These are phyloP conservation scores for Cercis canadensis DNA, from an alignment of 306 rosid genomes.

Conservation along the genomic window DNA sequence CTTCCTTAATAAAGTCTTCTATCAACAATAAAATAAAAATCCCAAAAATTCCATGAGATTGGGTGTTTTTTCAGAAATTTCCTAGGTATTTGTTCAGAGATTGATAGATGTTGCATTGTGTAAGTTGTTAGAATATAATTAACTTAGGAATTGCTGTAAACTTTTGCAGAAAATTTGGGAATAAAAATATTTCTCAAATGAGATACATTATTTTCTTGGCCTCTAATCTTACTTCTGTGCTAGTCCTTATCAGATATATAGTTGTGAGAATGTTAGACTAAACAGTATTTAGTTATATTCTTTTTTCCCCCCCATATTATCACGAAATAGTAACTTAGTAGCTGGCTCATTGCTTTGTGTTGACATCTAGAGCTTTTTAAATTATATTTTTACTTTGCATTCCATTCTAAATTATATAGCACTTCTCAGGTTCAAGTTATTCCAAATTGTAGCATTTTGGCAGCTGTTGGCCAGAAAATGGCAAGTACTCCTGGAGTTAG, in stretches of 20 bases:
- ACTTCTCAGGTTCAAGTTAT: slow-evolving; percentile 81
- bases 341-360: not conserved
- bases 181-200: too few relatives aligned
- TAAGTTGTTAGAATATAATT: too few relatives aligned
- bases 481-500: slow-evolving; percentile 99
- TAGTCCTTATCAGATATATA: not conserved
- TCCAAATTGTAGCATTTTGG: slow-evolving; percentile 96
- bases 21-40: too few relatives aligned
- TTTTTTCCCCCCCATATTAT: not conserved
- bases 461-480: slow-evolving; percentile 98
- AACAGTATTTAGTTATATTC: not conserved
- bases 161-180: too few relatives aligned
- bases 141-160: too few relatives aligned
- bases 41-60: too few relatives aligned
- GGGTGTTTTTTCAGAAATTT: too few relatives aligned
- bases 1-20: too few relatives aligned
- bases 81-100: too few relatives aligned
- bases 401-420: slow-evolving; percentile 30
- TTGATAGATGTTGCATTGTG: too few relatives aligned
- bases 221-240: too few relatives aligned
- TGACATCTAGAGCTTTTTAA: slow-evolving; percentile 17
- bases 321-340: not conserved
- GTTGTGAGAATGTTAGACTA: not conserved
- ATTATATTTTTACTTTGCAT: slow-evolving; percentile 22
- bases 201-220: too few relatives aligned